These are phyloP conservation scores for Chlorella vulgaris DNA, from an alignment of 139 green algal species.

Conservation along the genomic window DNA sequence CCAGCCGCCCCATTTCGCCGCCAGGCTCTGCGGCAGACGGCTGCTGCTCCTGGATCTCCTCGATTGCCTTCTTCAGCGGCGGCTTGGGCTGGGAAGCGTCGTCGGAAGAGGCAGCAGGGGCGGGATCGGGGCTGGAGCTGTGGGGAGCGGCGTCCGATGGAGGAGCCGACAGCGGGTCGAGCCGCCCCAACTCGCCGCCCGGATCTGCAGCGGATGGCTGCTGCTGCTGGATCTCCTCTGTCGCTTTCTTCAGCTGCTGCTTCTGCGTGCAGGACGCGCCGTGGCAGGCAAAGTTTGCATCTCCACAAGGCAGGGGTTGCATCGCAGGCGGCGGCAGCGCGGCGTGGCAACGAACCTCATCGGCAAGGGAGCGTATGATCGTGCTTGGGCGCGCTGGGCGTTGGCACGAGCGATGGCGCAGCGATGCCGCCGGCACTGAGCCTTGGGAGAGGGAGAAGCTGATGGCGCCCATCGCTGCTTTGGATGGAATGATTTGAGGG, in stretches of 20 bases:
- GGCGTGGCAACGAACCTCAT: too few relatives aligned
- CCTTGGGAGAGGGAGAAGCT: too few relatives aligned
- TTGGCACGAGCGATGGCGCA: too few relatives aligned
- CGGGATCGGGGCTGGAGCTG: too few relatives aligned
- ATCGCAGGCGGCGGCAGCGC: neutral
- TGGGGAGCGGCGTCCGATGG: neutral
- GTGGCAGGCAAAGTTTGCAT: too few relatives aligned
- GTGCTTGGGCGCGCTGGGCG: too few relatives aligned
- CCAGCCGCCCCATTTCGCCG: neutral
- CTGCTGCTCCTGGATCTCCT: slow-evolving; percentile 7
- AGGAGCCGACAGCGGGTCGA: neutral
- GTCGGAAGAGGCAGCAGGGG: too few relatives aligned
- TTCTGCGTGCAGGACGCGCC: neutral
- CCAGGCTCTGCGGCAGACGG: neutral
- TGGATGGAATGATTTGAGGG: too few relatives aligned
- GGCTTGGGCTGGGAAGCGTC: too few relatives aligned
- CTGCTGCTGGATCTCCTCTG: neutral
- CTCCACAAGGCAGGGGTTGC: neutral
- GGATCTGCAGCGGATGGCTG: neutral
- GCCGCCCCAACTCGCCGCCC: neutral
- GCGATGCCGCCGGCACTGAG: too few relatives aligned
- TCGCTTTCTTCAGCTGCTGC: neutral
- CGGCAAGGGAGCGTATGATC: too few relatives aligned
- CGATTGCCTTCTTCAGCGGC: neutral
- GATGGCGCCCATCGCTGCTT: too few relatives aligned